Percentiles rank a stretch among this genome's conserved stretches.
Evolutionary conservation across 768 basidiomycete genomes (phyloP).

Genomic region (Artomyces pyxidatus): DNA sequence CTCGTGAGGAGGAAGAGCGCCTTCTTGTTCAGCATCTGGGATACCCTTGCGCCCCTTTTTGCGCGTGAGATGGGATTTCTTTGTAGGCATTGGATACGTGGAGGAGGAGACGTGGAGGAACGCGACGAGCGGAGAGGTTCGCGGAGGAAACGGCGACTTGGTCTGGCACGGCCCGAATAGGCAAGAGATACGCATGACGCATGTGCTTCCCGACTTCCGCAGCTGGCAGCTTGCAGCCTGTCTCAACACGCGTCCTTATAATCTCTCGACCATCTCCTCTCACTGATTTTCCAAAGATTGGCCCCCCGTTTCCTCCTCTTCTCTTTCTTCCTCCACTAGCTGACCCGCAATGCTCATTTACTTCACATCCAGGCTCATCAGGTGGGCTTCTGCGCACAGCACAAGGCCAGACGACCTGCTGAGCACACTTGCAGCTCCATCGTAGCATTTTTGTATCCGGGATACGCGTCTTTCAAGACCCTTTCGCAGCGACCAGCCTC

Average conservation of each 20-base stretch:
- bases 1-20: no score
- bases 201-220: not conserved
- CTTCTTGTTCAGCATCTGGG: no score
- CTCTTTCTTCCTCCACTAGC: not conserved
- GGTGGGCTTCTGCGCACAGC: conserved; percentile 21
- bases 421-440: conserved; percentile 41
- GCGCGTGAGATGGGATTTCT: no score
- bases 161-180: no score
- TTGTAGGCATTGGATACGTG: no score
- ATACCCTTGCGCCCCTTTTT: no score
- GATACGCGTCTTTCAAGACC: conserved; percentile 95
- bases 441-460: conserved; percentile 81
- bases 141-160: no score
- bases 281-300: no score
- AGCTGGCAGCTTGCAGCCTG: not conserved
- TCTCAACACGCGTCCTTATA: not conserved
- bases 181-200: no score
- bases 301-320: not conserved
- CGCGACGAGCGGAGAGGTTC: no score
- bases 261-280: not conserved
- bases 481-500: conserved; percentile 81
- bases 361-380: conserved; percentile 32
- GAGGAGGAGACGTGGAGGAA: no score
- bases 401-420: not conserved
- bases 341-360: conserved; percentile 35